Base-by-base conservation (phyloP, 2,329 filamentous ascomycete genomes). In the Colletotrichum trifolii region DNA sequence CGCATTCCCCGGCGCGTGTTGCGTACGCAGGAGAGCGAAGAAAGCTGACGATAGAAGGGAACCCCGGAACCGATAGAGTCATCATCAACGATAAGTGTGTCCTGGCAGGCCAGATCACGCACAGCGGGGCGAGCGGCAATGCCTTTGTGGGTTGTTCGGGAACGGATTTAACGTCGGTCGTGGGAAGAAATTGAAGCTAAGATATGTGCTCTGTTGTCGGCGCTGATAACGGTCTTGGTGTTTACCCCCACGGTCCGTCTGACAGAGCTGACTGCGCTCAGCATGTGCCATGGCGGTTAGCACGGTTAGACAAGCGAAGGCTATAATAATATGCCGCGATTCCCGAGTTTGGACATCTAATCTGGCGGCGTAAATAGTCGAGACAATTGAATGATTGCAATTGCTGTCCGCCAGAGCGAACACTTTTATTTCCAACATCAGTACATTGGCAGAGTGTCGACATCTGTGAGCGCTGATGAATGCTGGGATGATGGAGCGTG, bases 101-200 rank as follows among this genome's bases (percentile, higher is more conserved):
- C 61, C 81, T 85, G 53, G 89, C 88, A 8, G 89, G 88, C 39
- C 79, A 85, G 35, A 90, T 92, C 67, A 92, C 90, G 0, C 90
- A 92, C 72, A 90, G 87, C 11, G 90, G 90, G 15, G 89, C 90
- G n/a, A 86, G 82, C 55, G 88, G 87, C 43, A 88, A 91, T 73
- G 80, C 84, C 76, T 92, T 92, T 77, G 88, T 91, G 63, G 85
- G 81, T 33, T 92, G 89, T 76, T 72, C 71, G 25, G 45, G 52
- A 13, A 46, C 53, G 11, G 40, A 12, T 25, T 60, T 35, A 42
- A 54, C 15, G 38, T 13, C 45, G 12, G 45, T 40, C 7, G 25
- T n/a, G 9, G 11, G n/a, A 11, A 13, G 40, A n/a, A 7, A 52
- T 40, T 25, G 25, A 25, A 25, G 25, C 25, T 25, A 5, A 25